These are phyloP conservation scores for Cairneyella variabilis DNA, from an alignment of 495 filamentous ascomycete genomes.

Conservation along the genomic window DNA sequence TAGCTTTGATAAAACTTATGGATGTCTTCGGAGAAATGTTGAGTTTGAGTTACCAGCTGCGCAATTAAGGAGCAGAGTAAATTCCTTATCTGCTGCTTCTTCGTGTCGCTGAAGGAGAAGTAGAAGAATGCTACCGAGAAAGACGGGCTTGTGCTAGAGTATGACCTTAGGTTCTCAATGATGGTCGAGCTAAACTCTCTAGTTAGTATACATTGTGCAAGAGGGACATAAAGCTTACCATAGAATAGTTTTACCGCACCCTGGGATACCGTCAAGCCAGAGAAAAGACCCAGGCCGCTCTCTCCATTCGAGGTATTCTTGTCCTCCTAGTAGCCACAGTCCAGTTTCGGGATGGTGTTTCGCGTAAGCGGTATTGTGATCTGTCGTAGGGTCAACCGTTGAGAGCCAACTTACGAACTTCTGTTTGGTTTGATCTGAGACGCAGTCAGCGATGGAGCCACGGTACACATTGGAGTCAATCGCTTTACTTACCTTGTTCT, in stretches of 20 bases:
- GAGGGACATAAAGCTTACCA: neutral
- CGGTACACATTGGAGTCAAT: no score
- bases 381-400: neutral
- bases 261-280: neutral
- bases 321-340: neutral
- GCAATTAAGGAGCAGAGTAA: constrained; percentile 3
- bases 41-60: neutral
- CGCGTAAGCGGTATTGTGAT: neutral
- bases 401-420: neutral
- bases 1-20: neutral
- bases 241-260: neutral
- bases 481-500: no score
- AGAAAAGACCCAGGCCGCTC: neutral
- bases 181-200: neutral
- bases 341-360: neutral
- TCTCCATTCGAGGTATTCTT: neutral
- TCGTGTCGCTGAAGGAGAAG: constrained; percentile 29
- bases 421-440: neutral
- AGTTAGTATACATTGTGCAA: neutral
- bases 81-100: constrained; percentile 16
- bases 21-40: neutral
- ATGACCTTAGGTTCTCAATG: neutral
- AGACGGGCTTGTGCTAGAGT: neutral
- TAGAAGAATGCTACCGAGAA: constrained; percentile 25
- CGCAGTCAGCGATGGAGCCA: no score